phyloP scores from a whole-genome alignment of 2,329 filamentous ascomycete genomes.

The Colletotrichum agaves region DNA sequence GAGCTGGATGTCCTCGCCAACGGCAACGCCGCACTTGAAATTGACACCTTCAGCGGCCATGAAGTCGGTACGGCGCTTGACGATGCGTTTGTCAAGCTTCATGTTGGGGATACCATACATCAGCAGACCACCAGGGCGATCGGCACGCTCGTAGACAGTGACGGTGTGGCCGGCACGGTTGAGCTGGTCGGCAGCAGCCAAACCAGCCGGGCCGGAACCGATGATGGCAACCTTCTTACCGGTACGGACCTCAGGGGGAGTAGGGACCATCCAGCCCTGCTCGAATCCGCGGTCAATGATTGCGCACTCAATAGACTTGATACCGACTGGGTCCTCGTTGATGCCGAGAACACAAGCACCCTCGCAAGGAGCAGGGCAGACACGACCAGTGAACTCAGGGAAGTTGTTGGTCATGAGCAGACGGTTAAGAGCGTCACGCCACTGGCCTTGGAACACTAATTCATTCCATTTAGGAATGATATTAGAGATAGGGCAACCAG shows the following conservation, averaged over 20 bases:
- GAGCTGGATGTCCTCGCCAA: slow-evolving; percentile 79
- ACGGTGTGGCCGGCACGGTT: slow-evolving; percentile 91
- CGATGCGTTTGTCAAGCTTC: slow-evolving; percentile 98
- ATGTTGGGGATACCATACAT: slow-evolving; percentile 99
- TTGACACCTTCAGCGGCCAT: slow-evolving; percentile 89
- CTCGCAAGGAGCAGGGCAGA: slow-evolving; percentile 96
- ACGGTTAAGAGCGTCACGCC: slow-evolving; percentile 91
- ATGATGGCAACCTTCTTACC: slow-evolving; percentile 91
- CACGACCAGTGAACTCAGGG: slow-evolving; percentile 96
- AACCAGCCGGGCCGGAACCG: slow-evolving; percentile 90
- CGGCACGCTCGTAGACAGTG: slow-evolving; percentile 92
- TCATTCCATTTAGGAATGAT: slow-evolving; percentile 99
- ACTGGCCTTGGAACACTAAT: slow-evolving; percentile 78
- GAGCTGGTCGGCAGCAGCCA: slow-evolving; percentile 91
- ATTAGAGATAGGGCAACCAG: slow-evolving; percentile 94
- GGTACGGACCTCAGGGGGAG: slow-evolving; percentile 80
- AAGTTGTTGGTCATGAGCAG: slow-evolving; percentile 98
- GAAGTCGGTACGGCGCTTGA: slow-evolving; percentile 94
- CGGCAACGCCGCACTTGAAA: slow-evolving; percentile 80
- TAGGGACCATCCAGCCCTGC: slow-evolving; percentile 96
- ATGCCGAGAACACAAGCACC: slow-evolving; percentile 96
- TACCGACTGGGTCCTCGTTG: slow-evolving; percentile 95
- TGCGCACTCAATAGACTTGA: slow-evolving; percentile 98
- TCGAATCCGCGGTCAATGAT: slow-evolving; percentile 98
- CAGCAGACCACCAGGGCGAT: slow-evolving; percentile 88